Evolutionary conservation across 768 basidiomycete species (phyloP), one percentile per base, ranked within the genome.

Genomic region (Pholiota molesta): DNA sequence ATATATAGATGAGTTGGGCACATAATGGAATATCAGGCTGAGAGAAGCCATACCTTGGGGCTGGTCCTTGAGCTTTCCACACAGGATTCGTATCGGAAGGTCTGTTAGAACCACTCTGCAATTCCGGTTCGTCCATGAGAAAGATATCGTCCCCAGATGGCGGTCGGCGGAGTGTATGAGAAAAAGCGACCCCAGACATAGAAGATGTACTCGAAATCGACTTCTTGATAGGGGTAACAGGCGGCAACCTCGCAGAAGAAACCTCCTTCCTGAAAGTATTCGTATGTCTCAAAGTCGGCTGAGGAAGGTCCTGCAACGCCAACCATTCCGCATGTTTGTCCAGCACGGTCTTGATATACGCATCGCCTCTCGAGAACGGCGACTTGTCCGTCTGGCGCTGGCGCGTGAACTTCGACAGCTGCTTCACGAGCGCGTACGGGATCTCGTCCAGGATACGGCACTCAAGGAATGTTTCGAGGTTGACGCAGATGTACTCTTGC

Each of bases 381-480:
- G 87, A 81, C 66, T 90, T 90, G 42, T 79, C 77, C 3, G 76
- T 73, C 72, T 99, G 97, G 47, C 83, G 79, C 10, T 69, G 62
- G 17, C 80, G 78, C 2, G 89, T 78, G 63, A 85, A 89, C 2
- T 73, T 69, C 2, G 89, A 79, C 7, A 99, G 82, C 64, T 89
- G 85, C 55, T 84, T 83, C 64, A 97, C 75, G 21, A 94, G 81
- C 35, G 82, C 80, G 17, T 78, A 70, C 2, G 88, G 80, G 39
- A 97, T 81, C 55, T 90, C 89, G 60, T 95, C 92, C 23, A 99
- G 83, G 68, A 96, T 83, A 17, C 84, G 83, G 35, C 80, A 81
- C 70, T 98, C 95, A 19, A 99, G 83, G 54, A 97, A 81, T 0
- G 88, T 86, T 73, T 99, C 97, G 78, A 97, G 79, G 69, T 94